These are phyloP conservation scores for Phytophthora hibernalis DNA, from an alignment of 352 stramenopile species.

Conservation along the genomic window DNA sequence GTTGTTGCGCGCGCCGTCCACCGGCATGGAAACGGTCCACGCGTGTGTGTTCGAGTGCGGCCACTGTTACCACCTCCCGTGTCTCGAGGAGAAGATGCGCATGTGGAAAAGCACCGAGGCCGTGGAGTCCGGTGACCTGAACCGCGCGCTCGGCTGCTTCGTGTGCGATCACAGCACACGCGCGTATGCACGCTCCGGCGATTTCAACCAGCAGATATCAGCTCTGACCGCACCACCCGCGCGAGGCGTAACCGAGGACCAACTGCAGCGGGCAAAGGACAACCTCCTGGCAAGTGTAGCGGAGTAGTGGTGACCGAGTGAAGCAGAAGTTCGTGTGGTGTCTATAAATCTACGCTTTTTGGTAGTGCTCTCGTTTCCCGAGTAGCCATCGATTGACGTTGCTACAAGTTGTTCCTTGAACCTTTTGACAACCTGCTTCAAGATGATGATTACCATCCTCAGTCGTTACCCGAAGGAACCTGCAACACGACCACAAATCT, in stretches of 20 bases:
- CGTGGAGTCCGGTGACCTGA: slow-evolving; percentile 54
- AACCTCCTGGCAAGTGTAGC: slow-evolving; percentile 37
- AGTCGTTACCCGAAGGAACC: no score
- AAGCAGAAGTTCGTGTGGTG: background rate
- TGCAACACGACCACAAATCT: no score
- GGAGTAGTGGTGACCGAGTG: slow-evolving; percentile 15
- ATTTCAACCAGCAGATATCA: slow-evolving; percentile 51
- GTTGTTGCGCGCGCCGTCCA: slow-evolving; percentile 54
- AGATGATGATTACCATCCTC: no score
- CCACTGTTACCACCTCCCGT: slow-evolving; percentile 83
- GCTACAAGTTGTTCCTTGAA: no score
- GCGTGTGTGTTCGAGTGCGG: slow-evolving; percentile 87
- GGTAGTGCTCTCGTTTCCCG: no score
- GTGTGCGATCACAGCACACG: slow-evolving; percentile 85
- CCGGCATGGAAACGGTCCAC: slow-evolving; percentile 60
- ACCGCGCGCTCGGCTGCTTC: slow-evolving; percentile 72
- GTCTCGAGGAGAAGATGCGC: slow-evolving; percentile 87
- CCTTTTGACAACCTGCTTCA: no score
- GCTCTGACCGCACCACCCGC: slow-evolving; percentile 39
- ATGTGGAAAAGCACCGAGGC: slow-evolving; percentile 83
- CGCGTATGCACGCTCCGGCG: slow-evolving; percentile 52
- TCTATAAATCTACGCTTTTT: no score
- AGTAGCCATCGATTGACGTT: no score
- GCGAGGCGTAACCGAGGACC: slow-evolving; percentile 70
- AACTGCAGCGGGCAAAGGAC: slow-evolving; percentile 81